Conservation (phyloP, 2,329 filamentous ascomycete species). For the Fusarium sp. region DNA sequence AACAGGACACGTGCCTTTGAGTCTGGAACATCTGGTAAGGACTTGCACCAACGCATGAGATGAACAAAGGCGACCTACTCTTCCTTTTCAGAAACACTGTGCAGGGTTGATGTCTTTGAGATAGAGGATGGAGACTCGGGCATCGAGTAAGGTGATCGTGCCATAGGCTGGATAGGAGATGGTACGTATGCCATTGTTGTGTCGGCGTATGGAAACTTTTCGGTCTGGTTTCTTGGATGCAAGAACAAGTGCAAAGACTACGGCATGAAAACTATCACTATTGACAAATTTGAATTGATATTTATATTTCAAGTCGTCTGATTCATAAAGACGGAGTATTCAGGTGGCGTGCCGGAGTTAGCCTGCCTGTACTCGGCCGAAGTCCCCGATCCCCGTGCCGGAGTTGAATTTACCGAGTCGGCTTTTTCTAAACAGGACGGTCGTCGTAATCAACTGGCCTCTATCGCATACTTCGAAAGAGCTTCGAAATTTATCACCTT, state of each 20-base stretch:
- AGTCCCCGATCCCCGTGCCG: not conserved
- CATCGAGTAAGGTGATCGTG: not conserved
- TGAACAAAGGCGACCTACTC: not conserved
- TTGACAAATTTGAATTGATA: not conserved
- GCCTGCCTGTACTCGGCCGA: not conserved
- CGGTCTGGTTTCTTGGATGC: not conserved
- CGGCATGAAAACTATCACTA: no score
- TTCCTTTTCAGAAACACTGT: not conserved
- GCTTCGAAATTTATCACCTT: not conserved
- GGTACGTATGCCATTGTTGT: not conserved
- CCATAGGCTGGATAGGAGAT: not conserved
- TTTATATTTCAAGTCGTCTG: not conserved
- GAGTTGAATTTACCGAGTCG: not conserved
- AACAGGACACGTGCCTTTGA: not conserved
- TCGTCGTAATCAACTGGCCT: not conserved
- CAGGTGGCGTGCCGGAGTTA: not conserved
- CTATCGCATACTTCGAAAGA: not conserved
- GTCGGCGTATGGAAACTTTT: not conserved
- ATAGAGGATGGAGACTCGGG: not conserved
- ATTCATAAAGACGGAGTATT: not conserved
- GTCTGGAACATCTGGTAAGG: not conserved
- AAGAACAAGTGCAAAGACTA: not conserved
- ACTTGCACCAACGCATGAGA: not conserved
- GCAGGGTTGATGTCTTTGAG: not conserved
- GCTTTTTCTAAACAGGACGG: not conserved